phyloP scores from a whole-genome alignment of 2,329 filamentous ascomycete genomes.

The Aspergillus novoparasiticus region DNA sequence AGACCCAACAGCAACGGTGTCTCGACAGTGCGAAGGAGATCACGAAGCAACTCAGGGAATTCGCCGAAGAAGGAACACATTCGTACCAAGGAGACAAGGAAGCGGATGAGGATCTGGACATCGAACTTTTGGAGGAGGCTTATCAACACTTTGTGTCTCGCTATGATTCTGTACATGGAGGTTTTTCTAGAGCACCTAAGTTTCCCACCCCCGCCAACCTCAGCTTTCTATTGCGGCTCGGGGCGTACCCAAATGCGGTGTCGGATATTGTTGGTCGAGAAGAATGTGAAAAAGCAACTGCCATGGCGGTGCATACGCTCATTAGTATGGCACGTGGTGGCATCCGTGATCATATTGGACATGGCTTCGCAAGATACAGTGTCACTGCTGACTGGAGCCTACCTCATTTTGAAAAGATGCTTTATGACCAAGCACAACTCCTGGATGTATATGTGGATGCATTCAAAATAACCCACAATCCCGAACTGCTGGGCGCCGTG shows the following conservation, averaged over 20 bases:
- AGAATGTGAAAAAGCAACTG: slow-evolving; percentile 71
- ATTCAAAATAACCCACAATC: slow-evolving; percentile 68
- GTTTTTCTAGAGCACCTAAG: slow-evolving; percentile 80
- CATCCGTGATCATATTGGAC: slow-evolving; percentile 74
- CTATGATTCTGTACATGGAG: slow-evolving; percentile 78
- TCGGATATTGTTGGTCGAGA: slow-evolving; percentile 83
- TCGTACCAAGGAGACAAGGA: slow-evolving; percentile 46
- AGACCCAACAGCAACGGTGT: slow-evolving; percentile 79
- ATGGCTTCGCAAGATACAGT: slow-evolving; percentile 82
- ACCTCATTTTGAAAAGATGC: slow-evolving; percentile 96
- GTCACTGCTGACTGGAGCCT: slow-evolving; percentile 90
- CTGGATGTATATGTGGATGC: slow-evolving; percentile 83
- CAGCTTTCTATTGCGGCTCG: slow-evolving; percentile 75
- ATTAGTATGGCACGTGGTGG: slow-evolving; percentile 74
- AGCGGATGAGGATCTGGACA: slow-evolving; percentile 71
- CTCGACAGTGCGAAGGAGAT: slow-evolving; percentile 82
- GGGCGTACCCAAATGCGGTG: slow-evolving; percentile 70
- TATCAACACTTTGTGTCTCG: slow-evolving; percentile 76
- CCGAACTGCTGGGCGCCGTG: slow-evolving; percentile 75
- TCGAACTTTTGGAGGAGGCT: slow-evolving; percentile 90
- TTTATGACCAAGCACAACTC: slow-evolving; percentile 88
- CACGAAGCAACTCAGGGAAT: slow-evolving; percentile 76
- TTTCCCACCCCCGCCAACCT: slow-evolving; percentile 88
- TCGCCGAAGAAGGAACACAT: slow-evolving; percentile 81
- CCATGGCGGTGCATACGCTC: slow-evolving; percentile 81